Base-by-base conservation (phyloP, 1,284 basidiomycete species). In the Cutaneotrichosporon spelunceum region DNA sequence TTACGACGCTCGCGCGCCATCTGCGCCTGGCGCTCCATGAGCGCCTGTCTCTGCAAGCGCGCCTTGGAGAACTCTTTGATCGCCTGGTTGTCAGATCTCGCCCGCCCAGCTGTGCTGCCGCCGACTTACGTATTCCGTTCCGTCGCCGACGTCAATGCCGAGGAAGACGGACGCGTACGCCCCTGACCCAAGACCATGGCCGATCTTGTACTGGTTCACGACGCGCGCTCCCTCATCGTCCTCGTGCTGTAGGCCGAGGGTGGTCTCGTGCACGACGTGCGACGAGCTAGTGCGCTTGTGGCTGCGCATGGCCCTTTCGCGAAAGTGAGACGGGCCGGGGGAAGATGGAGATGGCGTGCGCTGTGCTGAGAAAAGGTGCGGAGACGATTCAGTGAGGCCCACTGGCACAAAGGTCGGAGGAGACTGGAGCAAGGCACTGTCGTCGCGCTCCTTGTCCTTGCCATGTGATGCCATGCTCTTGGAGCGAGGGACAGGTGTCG, bases 21-120 rank as follows among this genome's bases (percentile, higher is more conserved):
- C 53, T 49, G 53, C 7, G 59, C 55, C 49, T 75, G 70, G 34
- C 70, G 72, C 53, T 74, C 70, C 55, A 72, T 69, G 14, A 74
- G 62, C 0, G 71, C 67, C 55, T 77, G 73, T 24, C 70, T 64
- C 50, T 76, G 72, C 13, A 80, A 66, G 21, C 79, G 70, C 11
- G 76, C 71, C 63, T 79, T 80, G 0, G 78, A 80, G 63, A 79
- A 80, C 60, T 80, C 79, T 62, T 80, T 80, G 65, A 80, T 70
- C 6, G 79, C 79, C 47, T 57, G n/a, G 19, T 21, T 23, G 44
- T 33, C 9, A 27, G 29, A 47, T 42, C 8, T 7, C 39, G 7
- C 39, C 39, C n/a, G n/a, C n/a, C n/a, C n/a, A n/a, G n/a, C 19
- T 19, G 19, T 19, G 23, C 14, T 7, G 16, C 13, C 7, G n/a